Evolutionary conservation across 768 basidiomycete genomes (phyloP), one percentile per base, ranked within the genome.

Genomic region (Serendipita vermifera): DNA sequence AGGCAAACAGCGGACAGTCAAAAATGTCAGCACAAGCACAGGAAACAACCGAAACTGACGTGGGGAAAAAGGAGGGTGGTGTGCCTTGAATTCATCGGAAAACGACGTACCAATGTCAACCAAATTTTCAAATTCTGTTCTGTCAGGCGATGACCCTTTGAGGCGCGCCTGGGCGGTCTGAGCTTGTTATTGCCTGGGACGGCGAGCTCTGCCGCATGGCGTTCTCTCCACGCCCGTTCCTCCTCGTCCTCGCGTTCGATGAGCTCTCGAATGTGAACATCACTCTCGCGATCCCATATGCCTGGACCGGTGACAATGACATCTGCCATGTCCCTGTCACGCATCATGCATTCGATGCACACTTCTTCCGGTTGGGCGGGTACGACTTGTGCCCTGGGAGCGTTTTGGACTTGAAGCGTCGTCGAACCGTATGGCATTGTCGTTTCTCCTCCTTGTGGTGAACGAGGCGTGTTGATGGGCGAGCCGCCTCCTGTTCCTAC

Each of bases 281-380:
- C 94, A 64, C 89, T 92, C 60, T 84, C 84, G 35, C 96, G 77
- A 0, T 87, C 89, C 96, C 96, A 99, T 5, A 86, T 77, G 1
- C 91, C 89, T 7, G 83, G 80, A 27, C 82, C 80, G 2, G 82
- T 78, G 20, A 96, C 96, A 67, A 87, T 79, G 24, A 99, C 90
- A 67, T 96, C 93, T 6, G 84, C 89, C 86, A 99, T 90, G 66
- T 99, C 96, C 65, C 94, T 81, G 68, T 99, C 96, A 31, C 96
- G 83, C 93, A 98, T 98, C 57, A 96, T 85, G 65, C 96, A 99
- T 68, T 98, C 96, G 33, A 96, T 75, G 63, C 94, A 99, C 29
- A 97, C 72, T 67, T 98, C 94, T 54, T 69, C 69, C 24, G 65
- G 63, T 35, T 65, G 67, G 4, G 63, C 55, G 22, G 58, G 41